These are phyloP conservation scores for Carallia brachiata DNA, from an alignment of 345 rosid genomes.

Conservation along the genomic window DNA sequence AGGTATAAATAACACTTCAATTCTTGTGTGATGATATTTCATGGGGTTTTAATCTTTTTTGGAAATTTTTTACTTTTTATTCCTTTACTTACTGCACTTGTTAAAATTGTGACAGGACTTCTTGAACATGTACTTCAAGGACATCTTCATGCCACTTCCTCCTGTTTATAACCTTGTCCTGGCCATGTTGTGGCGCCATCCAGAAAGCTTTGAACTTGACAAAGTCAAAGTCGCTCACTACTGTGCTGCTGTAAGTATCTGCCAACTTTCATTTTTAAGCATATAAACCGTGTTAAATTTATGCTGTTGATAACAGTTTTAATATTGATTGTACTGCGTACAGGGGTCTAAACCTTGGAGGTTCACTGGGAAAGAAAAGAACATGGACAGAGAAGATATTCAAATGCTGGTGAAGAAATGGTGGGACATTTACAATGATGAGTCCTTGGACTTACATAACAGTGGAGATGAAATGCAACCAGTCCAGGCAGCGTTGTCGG, in stretches of 20 bases:
- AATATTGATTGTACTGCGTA: neutral
- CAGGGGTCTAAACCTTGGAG: slow-evolving; percentile 96
- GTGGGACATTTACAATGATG: slow-evolving; percentile 76
- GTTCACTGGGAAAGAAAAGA: slow-evolving; percentile 71
- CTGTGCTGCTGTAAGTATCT: slow-evolving; percentile 73
- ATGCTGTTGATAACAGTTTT: neutral
- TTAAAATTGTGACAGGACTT: slow-evolving; percentile 44
- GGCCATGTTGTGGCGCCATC: slow-evolving; percentile 85
- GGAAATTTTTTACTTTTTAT: neutral
- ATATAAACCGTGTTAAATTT: neutral
- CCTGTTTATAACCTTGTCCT: slow-evolving; percentile 57
- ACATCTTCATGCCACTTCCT: slow-evolving; percentile 65
- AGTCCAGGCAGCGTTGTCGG: slow-evolving; percentile 51
- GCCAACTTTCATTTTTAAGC: too few species aligned
- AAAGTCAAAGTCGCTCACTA: slow-evolving; percentile 68
- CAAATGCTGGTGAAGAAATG: slow-evolving; percentile 72
- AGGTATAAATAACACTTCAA: slow-evolving; percentile 24
- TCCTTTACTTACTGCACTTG: neutral
- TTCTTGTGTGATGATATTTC: neutral
- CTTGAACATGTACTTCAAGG: slow-evolving; percentile 67
- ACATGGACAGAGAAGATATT: slow-evolving; percentile 88
- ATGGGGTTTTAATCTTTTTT: too few species aligned
- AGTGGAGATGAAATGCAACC: slow-evolving; percentile 16
- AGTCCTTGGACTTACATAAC: slow-evolving; percentile 39
- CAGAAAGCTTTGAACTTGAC: slow-evolving; percentile 60